A percentile compares a stretch with the other conserved stretches of the same genome.
phyloP scores from a whole-genome alignment of 2,329 filamentous ascomycete species.

The Thermoascus crustaceus region DNA sequence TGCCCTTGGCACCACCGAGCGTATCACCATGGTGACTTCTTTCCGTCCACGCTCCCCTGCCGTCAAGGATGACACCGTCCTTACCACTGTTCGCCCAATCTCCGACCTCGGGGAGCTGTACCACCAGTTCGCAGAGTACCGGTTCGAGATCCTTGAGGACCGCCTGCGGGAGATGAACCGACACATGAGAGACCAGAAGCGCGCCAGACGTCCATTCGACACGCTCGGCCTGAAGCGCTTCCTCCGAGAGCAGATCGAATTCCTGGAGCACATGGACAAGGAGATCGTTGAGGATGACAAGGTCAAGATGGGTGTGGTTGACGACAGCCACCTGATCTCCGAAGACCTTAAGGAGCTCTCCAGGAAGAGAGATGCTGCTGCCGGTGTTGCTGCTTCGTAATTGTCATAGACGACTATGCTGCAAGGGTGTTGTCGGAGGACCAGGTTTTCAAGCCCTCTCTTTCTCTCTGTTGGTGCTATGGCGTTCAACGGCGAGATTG shows the following conservation, averaged over 20 bases:
- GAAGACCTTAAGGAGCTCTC: constrained; percentile 25
- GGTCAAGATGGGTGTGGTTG: constrained; percentile 29
- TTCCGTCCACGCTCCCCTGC: constrained; percentile 52
- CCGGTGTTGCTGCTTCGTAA: no score
- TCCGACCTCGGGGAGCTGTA: constrained; percentile 53
- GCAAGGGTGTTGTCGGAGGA: no score
- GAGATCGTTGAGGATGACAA: constrained; percentile 34
- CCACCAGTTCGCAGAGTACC: constrained; percentile 54
- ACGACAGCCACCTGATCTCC: constrained; percentile 29
- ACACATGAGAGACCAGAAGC: constrained; percentile 23
- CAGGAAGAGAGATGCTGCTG: constrained; percentile 16
- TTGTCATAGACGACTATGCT: no score
- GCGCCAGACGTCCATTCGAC: constrained; percentile 23
- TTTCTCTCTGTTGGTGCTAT: no score
- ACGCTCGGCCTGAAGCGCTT: constrained; percentile 22
- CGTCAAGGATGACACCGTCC: constrained; percentile 51
- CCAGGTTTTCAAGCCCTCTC: no score
- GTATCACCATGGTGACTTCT: constrained; percentile 59
- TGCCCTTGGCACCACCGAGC: constrained; percentile 50
- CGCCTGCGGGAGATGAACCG: constrained; percentile 32
- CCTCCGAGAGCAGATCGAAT: constrained; percentile 16
- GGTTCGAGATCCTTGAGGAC: constrained; percentile 55
- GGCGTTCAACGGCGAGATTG: no score
- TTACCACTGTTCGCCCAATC: constrained; percentile 52
- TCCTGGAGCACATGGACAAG: constrained; percentile 33